Evolutionary conservation across 108 stramenopile genomes (phyloP).

Genomic region (Nannochloropsis salina): DNA sequence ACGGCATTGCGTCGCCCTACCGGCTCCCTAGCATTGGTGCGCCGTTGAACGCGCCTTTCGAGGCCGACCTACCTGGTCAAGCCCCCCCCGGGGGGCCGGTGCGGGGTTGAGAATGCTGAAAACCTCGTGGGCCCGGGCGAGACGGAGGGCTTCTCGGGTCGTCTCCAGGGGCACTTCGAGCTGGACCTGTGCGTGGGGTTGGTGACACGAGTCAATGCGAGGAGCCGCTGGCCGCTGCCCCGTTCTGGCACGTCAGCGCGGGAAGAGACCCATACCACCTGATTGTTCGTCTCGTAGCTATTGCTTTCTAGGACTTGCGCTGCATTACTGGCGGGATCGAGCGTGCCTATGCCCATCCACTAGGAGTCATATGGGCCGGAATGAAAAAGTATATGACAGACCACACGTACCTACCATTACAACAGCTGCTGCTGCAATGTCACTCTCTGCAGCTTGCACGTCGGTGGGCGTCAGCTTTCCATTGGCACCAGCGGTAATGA

Average conservation of each 20-base stretch:
- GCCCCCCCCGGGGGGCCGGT: constrained; percentile 27
- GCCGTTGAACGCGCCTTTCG: no score
- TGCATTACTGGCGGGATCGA: no score
- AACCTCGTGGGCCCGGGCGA: constrained; percentile 22
- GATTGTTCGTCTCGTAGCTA: background rate
- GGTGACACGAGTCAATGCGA: background rate
- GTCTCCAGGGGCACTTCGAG: constrained; percentile 29
- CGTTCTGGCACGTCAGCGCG: no score
- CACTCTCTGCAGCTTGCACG: constrained; percentile 5
- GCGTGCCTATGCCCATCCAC: no score
- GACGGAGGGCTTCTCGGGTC: constrained; percentile 35
- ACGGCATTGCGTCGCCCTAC: no score
- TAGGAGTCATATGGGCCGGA: background rate
- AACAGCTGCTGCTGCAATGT: constrained; percentile 25
- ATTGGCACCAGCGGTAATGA: constrained; percentile 39
- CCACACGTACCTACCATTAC: constrained; percentile 22
- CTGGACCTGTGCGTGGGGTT: constrained; percentile 27
- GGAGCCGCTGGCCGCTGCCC: background rate
- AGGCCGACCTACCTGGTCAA: background rate
- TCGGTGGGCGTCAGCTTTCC: constrained; percentile 27
- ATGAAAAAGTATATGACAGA: background rate
- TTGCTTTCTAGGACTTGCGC: no score
- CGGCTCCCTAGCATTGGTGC: no score
- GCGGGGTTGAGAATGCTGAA: constrained; percentile 47
- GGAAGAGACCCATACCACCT: background rate